These are phyloP conservation scores for Sanghuangporus baumii DNA, from an alignment of 1,284 basidiomycete genomes.

Conservation along the genomic window DNA sequence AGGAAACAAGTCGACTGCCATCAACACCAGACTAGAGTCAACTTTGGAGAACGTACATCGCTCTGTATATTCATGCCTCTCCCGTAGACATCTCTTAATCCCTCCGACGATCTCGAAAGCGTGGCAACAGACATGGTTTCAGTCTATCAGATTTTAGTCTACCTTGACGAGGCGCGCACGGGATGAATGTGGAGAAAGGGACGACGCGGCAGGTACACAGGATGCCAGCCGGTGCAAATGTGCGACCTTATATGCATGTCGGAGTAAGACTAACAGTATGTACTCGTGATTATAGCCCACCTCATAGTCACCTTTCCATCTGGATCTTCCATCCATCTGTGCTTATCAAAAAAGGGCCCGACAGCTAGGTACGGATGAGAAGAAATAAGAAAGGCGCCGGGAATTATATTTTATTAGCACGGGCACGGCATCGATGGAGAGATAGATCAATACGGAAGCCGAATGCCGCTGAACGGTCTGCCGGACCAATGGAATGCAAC, in stretches of 20 bases:
- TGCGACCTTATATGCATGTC: background rate
- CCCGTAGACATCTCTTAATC: slow-evolving; percentile 12
- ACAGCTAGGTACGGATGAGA: background rate
- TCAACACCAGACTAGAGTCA: too few species aligned
- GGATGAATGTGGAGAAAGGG: background rate
- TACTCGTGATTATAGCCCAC: background rate
- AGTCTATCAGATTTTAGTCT: too few species aligned
- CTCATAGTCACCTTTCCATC: background rate
- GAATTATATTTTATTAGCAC: background rate
- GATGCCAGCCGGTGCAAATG: background rate
- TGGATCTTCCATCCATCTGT: background rate
- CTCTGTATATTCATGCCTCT: slow-evolving; percentile 14
- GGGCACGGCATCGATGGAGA: background rate
- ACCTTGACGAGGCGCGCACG: too few species aligned
- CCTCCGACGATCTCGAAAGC: background rate
- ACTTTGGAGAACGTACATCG: slow-evolving; percentile 2
- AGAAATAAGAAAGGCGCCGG: background rate
- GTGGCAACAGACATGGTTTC: background rate
- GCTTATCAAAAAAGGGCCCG: background rate
- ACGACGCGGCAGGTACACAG: background rate
- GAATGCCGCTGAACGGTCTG: background rate
- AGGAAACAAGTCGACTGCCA: too few species aligned
- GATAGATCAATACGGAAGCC: too few species aligned
- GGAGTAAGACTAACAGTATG: too few species aligned
- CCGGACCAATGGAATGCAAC: background rate